Base-by-base conservation (phyloP, 371 early-diverging fungal genomes). In the Enterocytospora artemiae region DNA sequence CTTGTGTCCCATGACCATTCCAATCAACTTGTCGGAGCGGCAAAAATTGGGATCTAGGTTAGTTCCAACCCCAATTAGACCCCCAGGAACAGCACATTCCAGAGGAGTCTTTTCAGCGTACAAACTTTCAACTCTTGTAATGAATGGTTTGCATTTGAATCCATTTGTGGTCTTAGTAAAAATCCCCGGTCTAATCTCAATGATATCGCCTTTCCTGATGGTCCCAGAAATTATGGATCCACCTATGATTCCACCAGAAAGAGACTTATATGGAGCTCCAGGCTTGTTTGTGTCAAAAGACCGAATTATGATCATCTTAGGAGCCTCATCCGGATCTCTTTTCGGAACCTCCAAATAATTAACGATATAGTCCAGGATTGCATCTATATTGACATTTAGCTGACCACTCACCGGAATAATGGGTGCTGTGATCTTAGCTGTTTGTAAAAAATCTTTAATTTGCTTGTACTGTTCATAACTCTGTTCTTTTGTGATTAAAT, bases 231-330 rank as follows among this genome's bases (percentile, higher is more conserved):
- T 82, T 71, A 99, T 90, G 61, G 88, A 89, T 36, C 99, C 99
- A 81, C 98, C 99, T 67, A 96, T 96, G 72, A 99, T 94, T 76
- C 98, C 98, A 77, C 99, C 99, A 78, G 86, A 87, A 60, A 96
- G 84, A 33, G 91, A 84, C n/a, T 84, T 83, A 31, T 92, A 86
- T 73, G 89, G 89, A 43, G 89, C 85, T 74, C 99, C 99, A 33
- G 99, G 97, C 81, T 93, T 93, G 83, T 99, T 99, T 71, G 97
- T 90, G 82, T 97, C 97, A 75, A 99, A 99, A 30, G 91, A 90
- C 76, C 98, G 89, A 73, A 99, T 97, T 63, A 99, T 92, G 75
- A 96, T 91, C 71, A 99, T 83, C 59, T 87, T 84, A 39, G 97
- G 91, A 54, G 85, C 85, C 24, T 89, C 82, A 28, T 86, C 77